Base-by-base conservation (phyloP, 495 filamentous ascomycete species). In the Aspergillus coremiiformis region DNA sequence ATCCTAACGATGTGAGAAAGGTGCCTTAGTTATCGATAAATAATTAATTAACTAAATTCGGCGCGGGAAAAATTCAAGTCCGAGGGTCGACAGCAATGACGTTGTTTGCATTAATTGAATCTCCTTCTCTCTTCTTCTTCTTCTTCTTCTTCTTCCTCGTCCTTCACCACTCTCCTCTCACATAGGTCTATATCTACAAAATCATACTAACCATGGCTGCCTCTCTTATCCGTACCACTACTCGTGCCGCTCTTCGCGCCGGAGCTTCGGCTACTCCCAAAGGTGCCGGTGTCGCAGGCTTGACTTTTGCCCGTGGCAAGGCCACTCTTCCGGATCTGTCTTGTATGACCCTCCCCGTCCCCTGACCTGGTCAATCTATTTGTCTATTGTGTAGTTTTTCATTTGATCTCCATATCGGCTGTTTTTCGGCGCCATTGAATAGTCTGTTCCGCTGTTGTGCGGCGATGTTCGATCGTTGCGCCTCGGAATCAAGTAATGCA, bases 311-410 rank as follows among this genome's bases (percentile, higher is more conserved):
- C 59, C 80, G 89, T 58, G 83, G 84, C 68, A 97, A 96, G 76
- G 92, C 88, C 39, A 95, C 89, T 21, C 83, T 98, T 22, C 93
- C 93, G 27, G 91, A 96, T 65, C 83, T 98, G n/a, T 70, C 87
- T 58, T 98, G 90, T 95, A 81, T 57, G 85, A 41, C 27, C 52
- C 23, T 24, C 20, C 44, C 20, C 23, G 39, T 51, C 29, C 35
- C 29, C 21, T 21, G 32, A 22, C n/a, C n/a, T 26, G 12, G 23
- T 41, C 14, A 4, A 21, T 41, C 17, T 1, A 21, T 17, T 19
- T 20, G 37, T 41, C 37, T 12, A 19, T 41, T 41, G 37, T 17
- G 2, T 14, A 8, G 37, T 41, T 1, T 8, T 21, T 21, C 3
- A 17, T 20, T 41, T 19, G 2, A 2, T 5, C 37, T 21, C 9